Conservation (phyloP, 2,329 filamentous ascomycete genomes). For the Drechslerella stenobrocha region DNA sequence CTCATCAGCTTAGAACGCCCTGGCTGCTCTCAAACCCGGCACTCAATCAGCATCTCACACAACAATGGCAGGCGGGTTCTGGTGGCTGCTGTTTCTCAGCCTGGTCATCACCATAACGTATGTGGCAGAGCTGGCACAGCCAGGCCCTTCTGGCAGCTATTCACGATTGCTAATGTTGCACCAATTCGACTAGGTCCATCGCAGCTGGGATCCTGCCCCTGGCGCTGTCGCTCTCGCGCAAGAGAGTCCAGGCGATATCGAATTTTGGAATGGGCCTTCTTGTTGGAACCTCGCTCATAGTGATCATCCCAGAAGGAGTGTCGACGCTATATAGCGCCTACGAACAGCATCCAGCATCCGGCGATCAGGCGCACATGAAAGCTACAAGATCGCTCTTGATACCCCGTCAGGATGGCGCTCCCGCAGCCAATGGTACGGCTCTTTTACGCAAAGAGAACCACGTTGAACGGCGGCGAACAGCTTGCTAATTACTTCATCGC, state of each 20-base stretch:
- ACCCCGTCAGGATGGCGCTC: slow-evolving; percentile 5
- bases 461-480: background rate
- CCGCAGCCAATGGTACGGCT: background rate
- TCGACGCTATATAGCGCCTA: slow-evolving; percentile 76
- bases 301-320: slow-evolving; percentile 96
- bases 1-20: background rate
- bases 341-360: slow-evolving; percentile 52
- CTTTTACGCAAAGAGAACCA: background rate
- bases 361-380: slow-evolving; percentile 52
- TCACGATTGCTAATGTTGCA: no score
- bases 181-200: slow-evolving; percentile 70
- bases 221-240: slow-evolving; percentile 81
- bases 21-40: background rate
- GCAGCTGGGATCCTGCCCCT: slow-evolving; percentile 87
- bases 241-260: slow-evolving; percentile 84
- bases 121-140: background rate
- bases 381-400: slow-evolving; percentile 4
- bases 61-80: slow-evolving; percentile 43
- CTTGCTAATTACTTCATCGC: background rate
- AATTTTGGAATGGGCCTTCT: slow-evolving; percentile 91
- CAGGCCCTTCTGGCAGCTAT: slow-evolving; percentile 40
- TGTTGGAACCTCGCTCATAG: slow-evolving; percentile 90
- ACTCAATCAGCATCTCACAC: slow-evolving; percentile 2
- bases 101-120: slow-evolving; percentile 43
- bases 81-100: slow-evolving; percentile 45